These are phyloP conservation scores for Colletotrichum sp. DNA, from an alignment of 2,329 filamentous ascomycete genomes.

Conservation along the genomic window DNA sequence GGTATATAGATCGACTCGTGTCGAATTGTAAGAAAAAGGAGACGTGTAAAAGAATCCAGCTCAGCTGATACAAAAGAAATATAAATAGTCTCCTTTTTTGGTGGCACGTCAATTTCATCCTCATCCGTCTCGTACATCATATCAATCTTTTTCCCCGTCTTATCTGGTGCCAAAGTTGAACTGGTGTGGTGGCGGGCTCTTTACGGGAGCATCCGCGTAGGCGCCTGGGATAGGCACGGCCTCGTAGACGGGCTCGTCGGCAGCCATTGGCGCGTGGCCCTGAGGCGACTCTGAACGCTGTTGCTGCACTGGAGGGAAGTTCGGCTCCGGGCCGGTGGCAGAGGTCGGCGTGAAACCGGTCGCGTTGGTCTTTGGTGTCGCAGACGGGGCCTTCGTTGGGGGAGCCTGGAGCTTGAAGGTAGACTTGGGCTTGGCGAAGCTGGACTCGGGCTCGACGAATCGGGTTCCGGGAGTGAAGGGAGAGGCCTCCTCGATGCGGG, in stretches of 20 bases:
- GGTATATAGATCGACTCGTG: constrained; percentile 16
- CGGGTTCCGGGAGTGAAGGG: constrained; percentile 60
- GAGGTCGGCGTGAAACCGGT: constrained; percentile 63
- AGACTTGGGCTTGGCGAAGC: constrained; percentile 54
- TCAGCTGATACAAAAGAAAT: constrained; percentile 19
- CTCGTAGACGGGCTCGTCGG: constrained; percentile 84
- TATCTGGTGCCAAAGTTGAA: constrained; percentile 45
- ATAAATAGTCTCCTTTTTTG: background rate
- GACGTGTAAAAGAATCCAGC: background rate
- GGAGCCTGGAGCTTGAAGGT: constrained; percentile 90
- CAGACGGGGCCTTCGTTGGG: constrained; percentile 76
- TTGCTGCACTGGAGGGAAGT: constrained; percentile 41
- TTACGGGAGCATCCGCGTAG: constrained; percentile 66
- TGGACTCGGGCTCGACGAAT: constrained; percentile 67
- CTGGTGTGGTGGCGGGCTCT: constrained; percentile 53
- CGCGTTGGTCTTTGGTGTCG: constrained; percentile 73
- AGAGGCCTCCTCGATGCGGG: constrained; percentile 42
- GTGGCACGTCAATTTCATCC: background rate
- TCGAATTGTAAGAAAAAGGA: background rate
- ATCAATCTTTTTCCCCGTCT: constrained; percentile 18
- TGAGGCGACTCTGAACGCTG: constrained; percentile 50
- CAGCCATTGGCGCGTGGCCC: constrained; percentile 70
- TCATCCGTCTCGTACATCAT: background rate
- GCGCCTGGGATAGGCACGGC: constrained; percentile 88
- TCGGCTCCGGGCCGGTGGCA: constrained; percentile 39